A percentile compares a stretch with the other conserved stretches of the same genome.
phyloP scores from a whole-genome alignment of 495 filamentous ascomycete species.

The Thermochaetoides thermophila region DNA sequence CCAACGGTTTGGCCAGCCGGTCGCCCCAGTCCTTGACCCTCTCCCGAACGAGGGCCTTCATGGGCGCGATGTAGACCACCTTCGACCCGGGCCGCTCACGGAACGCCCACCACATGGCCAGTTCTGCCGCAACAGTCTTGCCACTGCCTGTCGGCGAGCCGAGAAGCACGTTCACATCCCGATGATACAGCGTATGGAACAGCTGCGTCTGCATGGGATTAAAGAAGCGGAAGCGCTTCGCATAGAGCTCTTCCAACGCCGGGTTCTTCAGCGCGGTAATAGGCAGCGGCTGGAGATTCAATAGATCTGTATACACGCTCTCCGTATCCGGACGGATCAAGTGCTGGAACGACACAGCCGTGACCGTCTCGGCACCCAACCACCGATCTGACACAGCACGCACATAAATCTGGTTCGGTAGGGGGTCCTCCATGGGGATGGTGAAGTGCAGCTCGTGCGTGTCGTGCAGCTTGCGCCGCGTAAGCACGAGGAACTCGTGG shows the following conservation, averaged over 20 bases:
- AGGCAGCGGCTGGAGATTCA: conserved; percentile 83
- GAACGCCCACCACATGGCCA: conserved; percentile 99
- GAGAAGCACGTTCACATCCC: conserved; percentile 75
- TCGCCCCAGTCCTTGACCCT: conserved; percentile 89
- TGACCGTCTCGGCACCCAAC: conserved; percentile 94
- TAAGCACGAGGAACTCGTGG: conserved; percentile 91
- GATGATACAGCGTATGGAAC: conserved; percentile 91
- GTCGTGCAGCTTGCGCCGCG: conserved; percentile 73
- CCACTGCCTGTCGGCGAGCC: conserved; percentile 96
- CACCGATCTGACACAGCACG: conserved; percentile 87
- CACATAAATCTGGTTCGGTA: conserved; percentile 92
- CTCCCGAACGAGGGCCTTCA: conserved; percentile 96
- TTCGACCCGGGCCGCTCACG: conserved; percentile 90
- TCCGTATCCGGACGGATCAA: conserved; percentile 95
- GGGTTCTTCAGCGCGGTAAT: conserved; percentile 80
- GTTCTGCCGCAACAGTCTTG: conserved; percentile 87
- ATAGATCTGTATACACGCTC: conserved; percentile 85
- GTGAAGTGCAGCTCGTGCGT: conserved; percentile 97
- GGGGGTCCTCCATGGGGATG: conserved; percentile 81
- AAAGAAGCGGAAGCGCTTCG: conserved; percentile 80
- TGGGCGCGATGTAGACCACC: conserved; percentile 96
- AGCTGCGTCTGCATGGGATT: conserved; percentile 99
- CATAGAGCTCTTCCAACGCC: conserved; percentile 75
- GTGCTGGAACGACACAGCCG: conserved; percentile 91
- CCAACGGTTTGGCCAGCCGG: conserved; percentile 70